Conservation (phyloP, 2,329 filamentous ascomycete species). For the Alternaria hordeiaustralica region DNA sequence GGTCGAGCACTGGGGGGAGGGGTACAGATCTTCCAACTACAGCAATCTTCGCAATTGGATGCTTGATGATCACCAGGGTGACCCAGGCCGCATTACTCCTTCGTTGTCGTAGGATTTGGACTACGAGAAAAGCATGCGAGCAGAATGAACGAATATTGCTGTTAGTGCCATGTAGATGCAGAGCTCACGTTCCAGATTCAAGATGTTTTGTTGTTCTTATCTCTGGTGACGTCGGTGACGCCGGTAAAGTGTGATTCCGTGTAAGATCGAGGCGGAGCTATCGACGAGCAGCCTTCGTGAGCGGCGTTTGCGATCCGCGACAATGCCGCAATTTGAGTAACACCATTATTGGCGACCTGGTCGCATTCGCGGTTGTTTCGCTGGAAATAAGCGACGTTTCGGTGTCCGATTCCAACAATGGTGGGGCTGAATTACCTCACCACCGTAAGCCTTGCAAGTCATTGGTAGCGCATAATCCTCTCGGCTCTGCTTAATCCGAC, state of each 20-base stretch:
- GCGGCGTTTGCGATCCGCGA: not conserved
- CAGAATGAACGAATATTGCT: not conserved
- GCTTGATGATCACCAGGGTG: not conserved
- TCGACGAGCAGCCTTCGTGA: not conserved
- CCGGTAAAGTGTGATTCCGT: not conserved
- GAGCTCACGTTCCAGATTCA: not conserved
- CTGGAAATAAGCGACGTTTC: not conserved
- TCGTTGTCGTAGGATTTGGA: not conserved
- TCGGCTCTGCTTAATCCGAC: not conserved
- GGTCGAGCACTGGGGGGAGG: not conserved
- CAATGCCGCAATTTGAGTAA: not conserved
- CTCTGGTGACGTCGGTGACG: not conserved
- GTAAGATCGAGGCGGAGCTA: not conserved
- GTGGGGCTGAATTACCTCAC: not conserved
- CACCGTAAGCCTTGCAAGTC: not conserved
- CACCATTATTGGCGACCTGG: not conserved
- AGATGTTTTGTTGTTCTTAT: not conserved
- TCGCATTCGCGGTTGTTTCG: not conserved
- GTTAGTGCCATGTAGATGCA: not conserved
- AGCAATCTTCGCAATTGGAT: not conserved
- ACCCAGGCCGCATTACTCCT: not conserved
- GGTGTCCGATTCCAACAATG: not conserved
- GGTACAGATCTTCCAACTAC: not conserved
- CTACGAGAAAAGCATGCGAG: not conserved
- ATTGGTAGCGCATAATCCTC: not conserved